Percentiles rank a stretch among this genome's conserved stretches.
phyloP scores from a whole-genome alignment of 2,329 filamentous ascomycete genomes.

The Fusarium anguioides region DNA sequence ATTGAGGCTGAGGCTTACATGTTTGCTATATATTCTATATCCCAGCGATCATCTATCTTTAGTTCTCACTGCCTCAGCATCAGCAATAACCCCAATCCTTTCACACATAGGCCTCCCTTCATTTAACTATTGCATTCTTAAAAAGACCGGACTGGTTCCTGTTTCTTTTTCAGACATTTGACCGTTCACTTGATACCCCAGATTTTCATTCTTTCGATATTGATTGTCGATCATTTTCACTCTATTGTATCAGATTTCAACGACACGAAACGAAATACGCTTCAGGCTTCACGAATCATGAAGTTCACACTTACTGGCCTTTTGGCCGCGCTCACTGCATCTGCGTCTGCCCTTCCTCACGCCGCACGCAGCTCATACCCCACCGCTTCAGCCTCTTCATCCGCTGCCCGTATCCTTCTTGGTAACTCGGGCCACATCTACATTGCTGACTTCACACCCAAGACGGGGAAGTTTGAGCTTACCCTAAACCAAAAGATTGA shows the following conservation, averaged over 20 bases:
- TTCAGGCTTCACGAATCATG: conserved; percentile 20
- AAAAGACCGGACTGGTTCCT: conserved; percentile 33
- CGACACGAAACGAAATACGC: conserved; percentile 10
- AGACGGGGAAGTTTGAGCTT: conserved; percentile 54
- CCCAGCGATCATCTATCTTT: conserved; percentile 3
- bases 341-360: conserved; percentile 35
- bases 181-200: conserved; percentile 17
- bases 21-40: conserved; percentile 17
- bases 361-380: conserved; percentile 21
- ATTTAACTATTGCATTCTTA: conserved; percentile 1
- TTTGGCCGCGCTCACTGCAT: conserved; percentile 32
- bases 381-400: conserved; percentile 5
- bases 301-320: conserved; percentile 39
- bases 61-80: conserved; percentile 19
- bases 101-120: conserved; percentile 24
- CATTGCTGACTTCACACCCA: conserved; percentile 52
- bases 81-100: conserved; percentile 1
- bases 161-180: background rate
- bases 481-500: conserved; percentile 48
- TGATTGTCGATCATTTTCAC: conserved; percentile 17
- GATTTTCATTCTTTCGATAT: background rate
- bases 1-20: conserved; percentile 34
- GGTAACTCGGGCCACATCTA: conserved; percentile 55
- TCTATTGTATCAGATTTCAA: background rate
- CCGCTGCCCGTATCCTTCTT: conserved; percentile 51